Percentiles rank a stretch among this genome's conserved stretches.
Evolutionary conservation across 306 rosid species (phyloP).

Genomic region (Gleditsia sinensis): DNA sequence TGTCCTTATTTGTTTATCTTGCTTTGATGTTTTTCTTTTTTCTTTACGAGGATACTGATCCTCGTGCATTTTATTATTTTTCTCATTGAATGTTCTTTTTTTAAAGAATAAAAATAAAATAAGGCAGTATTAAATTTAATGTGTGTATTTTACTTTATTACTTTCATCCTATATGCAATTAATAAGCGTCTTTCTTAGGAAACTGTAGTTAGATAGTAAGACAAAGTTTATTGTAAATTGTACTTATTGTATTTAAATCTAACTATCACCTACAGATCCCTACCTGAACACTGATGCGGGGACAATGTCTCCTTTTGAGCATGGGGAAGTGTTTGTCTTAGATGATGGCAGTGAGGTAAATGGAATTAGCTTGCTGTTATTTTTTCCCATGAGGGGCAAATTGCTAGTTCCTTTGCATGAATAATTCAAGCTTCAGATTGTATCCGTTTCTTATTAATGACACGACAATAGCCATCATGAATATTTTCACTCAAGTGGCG

Average conservation of each 20-base stretch:
- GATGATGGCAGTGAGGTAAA: constrained; percentile 90
- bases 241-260: constrained; percentile 23
- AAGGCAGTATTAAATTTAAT: too few relatives aligned
- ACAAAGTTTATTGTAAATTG: not conserved
- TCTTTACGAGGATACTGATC: constrained; percentile 12
- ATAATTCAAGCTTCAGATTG: not conserved
- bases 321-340: constrained; percentile 83
- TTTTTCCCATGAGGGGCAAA: constrained; percentile 2
- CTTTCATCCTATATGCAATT: not conserved
- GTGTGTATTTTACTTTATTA: not conserved
- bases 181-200: not conserved
- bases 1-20: not conserved
- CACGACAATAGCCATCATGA: not conserved
- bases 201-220: constrained; percentile 4
- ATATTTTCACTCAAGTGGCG: not conserved
- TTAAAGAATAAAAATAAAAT: constrained; percentile 2
- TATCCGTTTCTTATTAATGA: not conserved
- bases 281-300: constrained; percentile 85
- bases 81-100: not conserved
- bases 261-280: constrained; percentile 58
- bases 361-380: not conserved
- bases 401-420: not conserved
- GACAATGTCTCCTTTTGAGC: constrained; percentile 93
- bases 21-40: constrained; percentile 26
- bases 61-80: constrained; percentile 16